Conservation (phyloP, 2,329 filamentous ascomycete genomes). For the Stagonosporopsis rhizophila region DNA sequence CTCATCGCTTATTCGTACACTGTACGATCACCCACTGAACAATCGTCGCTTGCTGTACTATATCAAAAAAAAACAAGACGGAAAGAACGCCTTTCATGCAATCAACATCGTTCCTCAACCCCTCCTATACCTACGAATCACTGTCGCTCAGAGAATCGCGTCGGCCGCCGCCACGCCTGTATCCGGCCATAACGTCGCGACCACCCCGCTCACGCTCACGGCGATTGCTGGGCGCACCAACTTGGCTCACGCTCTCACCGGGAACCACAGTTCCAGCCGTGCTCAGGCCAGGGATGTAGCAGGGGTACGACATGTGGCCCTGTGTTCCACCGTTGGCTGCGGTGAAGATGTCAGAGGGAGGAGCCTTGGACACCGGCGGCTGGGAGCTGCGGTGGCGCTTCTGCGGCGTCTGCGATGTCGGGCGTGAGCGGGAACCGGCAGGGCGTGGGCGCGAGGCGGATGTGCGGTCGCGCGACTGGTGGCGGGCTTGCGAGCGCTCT, state of each 20-base stretch:
- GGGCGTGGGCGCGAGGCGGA: conserved; percentile 28
- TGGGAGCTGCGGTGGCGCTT: conserved; percentile 44
- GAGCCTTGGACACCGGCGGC: conserved; percentile 26
- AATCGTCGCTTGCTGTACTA: conserved; percentile 3
- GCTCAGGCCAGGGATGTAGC: conserved; percentile 63
- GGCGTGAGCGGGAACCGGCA: conserved; percentile 34
- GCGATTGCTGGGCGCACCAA: conserved; percentile 42
- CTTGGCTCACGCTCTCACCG: conserved; percentile 51
- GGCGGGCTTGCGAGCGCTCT: conserved; percentile 35
- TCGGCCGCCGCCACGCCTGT: conserved; percentile 52
- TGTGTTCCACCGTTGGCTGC: conserved; percentile 50
- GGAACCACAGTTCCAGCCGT: conserved; percentile 43
- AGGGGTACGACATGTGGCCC: conserved; percentile 63
- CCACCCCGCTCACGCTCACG: conserved; percentile 23
- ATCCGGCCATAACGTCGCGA: conserved; percentile 54
- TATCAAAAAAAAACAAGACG: conserved; percentile 1
- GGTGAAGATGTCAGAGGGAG: conserved; percentile 45
- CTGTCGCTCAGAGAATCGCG: conserved; percentile 64
- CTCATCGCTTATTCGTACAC: conserved; percentile 3
- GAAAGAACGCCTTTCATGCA: conserved; percentile 15
- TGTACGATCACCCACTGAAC: neutral
- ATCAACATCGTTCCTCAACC: neutral
- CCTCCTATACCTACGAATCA: conserved; percentile 40
- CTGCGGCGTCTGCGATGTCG: conserved; percentile 43
- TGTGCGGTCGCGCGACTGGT: conserved; percentile 30